A percentile compares a stretch with the other conserved stretches of the same genome.
Evolutionary conservation across 2,329 filamentous ascomycete genomes (phyloP).

Genomic region (Simplicillium aogashimaense): DNA sequence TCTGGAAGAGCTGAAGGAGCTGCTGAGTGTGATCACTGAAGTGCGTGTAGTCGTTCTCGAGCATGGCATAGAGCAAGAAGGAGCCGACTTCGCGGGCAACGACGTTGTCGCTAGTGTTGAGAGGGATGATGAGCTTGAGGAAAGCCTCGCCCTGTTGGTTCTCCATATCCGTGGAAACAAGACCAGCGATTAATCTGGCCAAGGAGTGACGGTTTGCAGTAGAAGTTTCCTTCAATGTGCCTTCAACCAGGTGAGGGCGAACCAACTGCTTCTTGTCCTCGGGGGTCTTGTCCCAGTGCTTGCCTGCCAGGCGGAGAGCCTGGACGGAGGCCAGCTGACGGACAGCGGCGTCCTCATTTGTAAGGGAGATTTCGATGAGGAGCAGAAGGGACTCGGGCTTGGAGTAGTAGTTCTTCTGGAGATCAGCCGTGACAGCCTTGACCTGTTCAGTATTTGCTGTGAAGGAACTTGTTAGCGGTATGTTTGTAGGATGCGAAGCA

Average conservation of each 20-base stretch:
- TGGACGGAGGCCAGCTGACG: constrained; percentile 90
- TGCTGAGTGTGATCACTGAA: constrained; percentile 74
- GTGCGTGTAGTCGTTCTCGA: constrained; percentile 77
- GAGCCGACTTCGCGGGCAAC: constrained; percentile 81
- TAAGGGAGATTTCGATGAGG: constrained; percentile 80
- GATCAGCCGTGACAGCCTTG: constrained; percentile 79
- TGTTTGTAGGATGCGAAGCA: constrained; percentile 4
- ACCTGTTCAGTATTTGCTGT: constrained; percentile 80
- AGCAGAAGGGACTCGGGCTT: constrained; percentile 74
- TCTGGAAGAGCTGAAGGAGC: constrained; percentile 74
- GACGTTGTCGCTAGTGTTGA: constrained; percentile 64
- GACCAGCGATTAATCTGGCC: constrained; percentile 76
- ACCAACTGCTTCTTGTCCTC: constrained; percentile 70
- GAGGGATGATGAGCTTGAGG: constrained; percentile 67
- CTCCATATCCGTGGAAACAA: constrained; percentile 73
- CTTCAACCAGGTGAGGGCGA: constrained; percentile 73
- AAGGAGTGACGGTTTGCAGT: constrained; percentile 74
- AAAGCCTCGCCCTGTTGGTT: constrained; percentile 72
- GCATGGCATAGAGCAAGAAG: constrained; percentile 85
- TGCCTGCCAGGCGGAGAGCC: constrained; percentile 69
- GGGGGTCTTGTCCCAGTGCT: constrained; percentile 73
- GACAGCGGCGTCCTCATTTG: constrained; percentile 60
- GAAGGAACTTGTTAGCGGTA: constrained; percentile 20
- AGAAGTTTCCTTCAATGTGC: constrained; percentile 70
- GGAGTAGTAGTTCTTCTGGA: constrained; percentile 90